These are phyloP conservation scores for Fusarium hainanense DNA, from an alignment of 2,329 filamentous ascomycete species.

Conservation along the genomic window DNA sequence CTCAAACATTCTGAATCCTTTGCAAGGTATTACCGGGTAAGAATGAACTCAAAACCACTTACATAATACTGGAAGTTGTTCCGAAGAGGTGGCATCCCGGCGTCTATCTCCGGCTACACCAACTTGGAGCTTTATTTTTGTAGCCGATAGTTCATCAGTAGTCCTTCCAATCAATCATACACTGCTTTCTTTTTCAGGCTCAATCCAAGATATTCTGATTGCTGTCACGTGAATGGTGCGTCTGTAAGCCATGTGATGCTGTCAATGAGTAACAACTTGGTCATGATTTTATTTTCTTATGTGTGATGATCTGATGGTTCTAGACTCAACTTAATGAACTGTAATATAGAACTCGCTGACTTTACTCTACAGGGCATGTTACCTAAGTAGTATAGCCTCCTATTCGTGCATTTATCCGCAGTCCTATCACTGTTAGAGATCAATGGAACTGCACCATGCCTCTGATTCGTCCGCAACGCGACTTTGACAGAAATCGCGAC, in stretches of 20 bases:
- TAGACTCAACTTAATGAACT: constrained; percentile 1
- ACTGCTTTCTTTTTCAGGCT: background rate
- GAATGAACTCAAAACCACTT: background rate
- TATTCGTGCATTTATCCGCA: constrained; percentile 20
- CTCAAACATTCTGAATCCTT: constrained; percentile 10
- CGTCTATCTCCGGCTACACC: background rate
- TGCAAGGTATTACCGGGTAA: constrained; percentile 11
- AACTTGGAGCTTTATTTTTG: background rate
- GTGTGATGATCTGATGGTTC: constrained; percentile 1
- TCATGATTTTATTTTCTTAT: background rate
- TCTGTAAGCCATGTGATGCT: background rate
- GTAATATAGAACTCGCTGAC: background rate
- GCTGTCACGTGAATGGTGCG: background rate
- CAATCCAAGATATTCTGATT: background rate
- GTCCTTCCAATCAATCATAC: background rate
- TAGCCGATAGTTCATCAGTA: background rate
- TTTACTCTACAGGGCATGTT: background rate
- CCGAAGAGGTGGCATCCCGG: background rate
- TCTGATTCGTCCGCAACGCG: constrained; percentile 29
- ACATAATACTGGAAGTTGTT: background rate
- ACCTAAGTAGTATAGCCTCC: background rate
- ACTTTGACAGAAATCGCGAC: constrained; percentile 6
- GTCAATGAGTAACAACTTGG: background rate
- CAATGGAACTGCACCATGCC: constrained; percentile 13
- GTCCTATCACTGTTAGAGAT: constrained; percentile 13